Evolutionary conservation across 352 stramenopile species (phyloP).

Genomic region (Phytopythium litorale): DNA sequence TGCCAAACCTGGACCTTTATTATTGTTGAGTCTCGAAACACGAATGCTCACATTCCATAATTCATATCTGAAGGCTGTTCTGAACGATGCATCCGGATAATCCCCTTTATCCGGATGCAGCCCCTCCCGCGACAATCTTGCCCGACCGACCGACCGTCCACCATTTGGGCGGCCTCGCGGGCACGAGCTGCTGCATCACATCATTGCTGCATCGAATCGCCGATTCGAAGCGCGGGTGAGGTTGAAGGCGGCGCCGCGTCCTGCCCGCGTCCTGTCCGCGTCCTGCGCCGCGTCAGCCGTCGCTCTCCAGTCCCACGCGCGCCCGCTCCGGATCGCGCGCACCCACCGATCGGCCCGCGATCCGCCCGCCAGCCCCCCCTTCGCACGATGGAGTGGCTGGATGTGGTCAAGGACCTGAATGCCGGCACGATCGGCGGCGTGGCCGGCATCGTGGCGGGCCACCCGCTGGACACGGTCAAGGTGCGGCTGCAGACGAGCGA

Average conservation of each 20-base stretch:
- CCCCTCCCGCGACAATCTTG: too few relatives aligned
- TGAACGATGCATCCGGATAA: too few relatives aligned
- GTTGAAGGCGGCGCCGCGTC: conserved; percentile 1
- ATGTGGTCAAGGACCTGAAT: conserved; percentile 81
- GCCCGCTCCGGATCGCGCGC: neutral
- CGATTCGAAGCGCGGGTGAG: neutral
- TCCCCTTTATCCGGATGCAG: too few relatives aligned
- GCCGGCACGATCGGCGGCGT: conserved; percentile 78
- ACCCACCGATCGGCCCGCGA: neutral
- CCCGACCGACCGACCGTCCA: too few relatives aligned
- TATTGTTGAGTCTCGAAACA: too few relatives aligned
- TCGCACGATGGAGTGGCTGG: conserved; percentile 66
- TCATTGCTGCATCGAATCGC: conserved; percentile 1
- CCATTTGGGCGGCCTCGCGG: too few relatives aligned
- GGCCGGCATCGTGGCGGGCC: conserved; percentile 69
- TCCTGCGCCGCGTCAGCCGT: too few relatives aligned
- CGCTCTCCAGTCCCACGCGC: neutral
- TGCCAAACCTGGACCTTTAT: too few relatives aligned
- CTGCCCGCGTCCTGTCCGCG: too few relatives aligned
- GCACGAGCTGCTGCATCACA: neutral
- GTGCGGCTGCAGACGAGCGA: conserved; percentile 73
- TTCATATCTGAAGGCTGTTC: too few relatives aligned
- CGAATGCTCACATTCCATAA: too few relatives aligned
- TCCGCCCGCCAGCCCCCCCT: too few relatives aligned
- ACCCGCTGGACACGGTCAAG: conserved; percentile 87